Base-by-base conservation (phyloP, 805 yeast genomes). In the Wickerhamiella spandovensis region DNA sequence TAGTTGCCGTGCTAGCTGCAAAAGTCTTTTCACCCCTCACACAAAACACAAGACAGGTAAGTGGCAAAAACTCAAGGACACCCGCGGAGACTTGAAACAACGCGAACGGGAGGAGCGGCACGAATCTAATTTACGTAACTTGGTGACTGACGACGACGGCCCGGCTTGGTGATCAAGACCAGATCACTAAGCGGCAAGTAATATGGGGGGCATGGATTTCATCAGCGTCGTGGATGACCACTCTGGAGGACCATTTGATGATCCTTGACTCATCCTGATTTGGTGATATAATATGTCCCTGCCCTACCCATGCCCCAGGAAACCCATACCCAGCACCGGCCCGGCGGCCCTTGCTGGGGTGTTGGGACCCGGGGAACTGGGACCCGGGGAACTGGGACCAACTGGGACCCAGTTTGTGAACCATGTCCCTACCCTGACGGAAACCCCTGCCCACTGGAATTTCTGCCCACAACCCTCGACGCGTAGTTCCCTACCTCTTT, bases 141-240 rank as follows among this genome's bases (percentile, higher is more conserved):
- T 35, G 24, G 24, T 20, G 43, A 21, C 43, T 39, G 43, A n/a
- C 20, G 24, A 18, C 24, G 43, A 20, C 22, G 20, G 15, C 43
- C 15, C 15, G 24, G 24, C 24, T 21, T 39, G 43, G 24, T 18
- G 43, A 39, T 12, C 24, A 39, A 21, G 24, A 20, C 20, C n/a
- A 35, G 46, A 48, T 48, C 51, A 51, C 51, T 51, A 51, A 48
- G 54, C 51, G 43, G 38, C 51, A 23, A 50, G 41, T 51, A 48
- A 48, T 51, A 42, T 32, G 38, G 25, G 24, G 15, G 44, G 38
- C 12, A 39, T 43, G 44, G 43, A 18, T 39, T 39, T 39, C 24
- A 18, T 39, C 43, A 39, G 43, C 43, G n/a, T 18, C 6, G 10
- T 37, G 21, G 41, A 17, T 21, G 43, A 46, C 44, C 45, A 43